Evolutionary conservation across 2,329 filamentous ascomycete genomes (phyloP), one percentile per base, ranked within the genome.

Genomic region (Didymellaceae sp.): DNA sequence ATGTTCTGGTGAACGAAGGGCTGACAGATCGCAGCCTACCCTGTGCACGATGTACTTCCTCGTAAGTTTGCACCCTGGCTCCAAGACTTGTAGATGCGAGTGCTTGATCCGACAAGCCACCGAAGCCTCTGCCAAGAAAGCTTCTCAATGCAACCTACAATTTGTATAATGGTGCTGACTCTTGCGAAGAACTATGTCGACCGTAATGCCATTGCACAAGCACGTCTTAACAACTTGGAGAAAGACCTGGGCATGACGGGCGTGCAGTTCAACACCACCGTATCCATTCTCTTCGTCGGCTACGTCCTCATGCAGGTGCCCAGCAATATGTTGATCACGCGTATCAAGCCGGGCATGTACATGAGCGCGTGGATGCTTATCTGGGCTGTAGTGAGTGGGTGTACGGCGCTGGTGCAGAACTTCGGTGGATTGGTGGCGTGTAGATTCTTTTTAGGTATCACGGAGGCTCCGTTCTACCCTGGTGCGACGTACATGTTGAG

Each of bases 161-260:
- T 16, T 11, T 26, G 6, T 11, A 24, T 13, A 5, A 4, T 3
- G 18, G 18, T 43, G 26, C 42, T 52, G 9, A 52, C 32, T 4
- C 1, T 1, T 18, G 4, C 1, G 1, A n/a, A 52, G 48, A 74
- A 73, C 35, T 73, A 69, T 34, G 66, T 69, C 6, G 84, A 86
- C 61, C 77, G 84, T 17, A 86, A 86, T 67, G 85, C 87, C 65
- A 86, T 88, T 53, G 84, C 84, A 0, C 79, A 85, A 5, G 86
- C 86, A 0, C 79, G 82, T 6, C 74, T 89, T 43, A 83, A 84
- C 64, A 83, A 85, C 11, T 74, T 89, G 7, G 81, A 86, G 46
- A 71, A 76, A 0, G 85, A 88, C 42, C 50, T 67, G 18, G 64
- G 59, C 3, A 65, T 65, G 61, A 59, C 43, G 16, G 67, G 61